phyloP scores from a whole-genome alignment of 345 rosid species.

The Boechera retrofracta region DNA sequence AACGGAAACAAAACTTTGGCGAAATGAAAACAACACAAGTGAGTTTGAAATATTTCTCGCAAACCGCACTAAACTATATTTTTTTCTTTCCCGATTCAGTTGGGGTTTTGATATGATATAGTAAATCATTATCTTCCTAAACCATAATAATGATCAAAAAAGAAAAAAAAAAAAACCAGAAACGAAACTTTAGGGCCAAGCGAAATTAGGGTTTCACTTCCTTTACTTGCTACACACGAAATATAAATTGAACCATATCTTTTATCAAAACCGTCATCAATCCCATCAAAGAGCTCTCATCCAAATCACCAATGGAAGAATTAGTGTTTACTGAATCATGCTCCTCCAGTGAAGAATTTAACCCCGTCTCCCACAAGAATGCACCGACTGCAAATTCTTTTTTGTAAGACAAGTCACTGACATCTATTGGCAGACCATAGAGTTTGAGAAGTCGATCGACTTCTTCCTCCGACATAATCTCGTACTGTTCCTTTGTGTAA shows the following conservation, averaged over 20 bases:
- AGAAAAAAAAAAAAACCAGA: background rate
- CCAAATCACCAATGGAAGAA: background rate
- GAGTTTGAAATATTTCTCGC: background rate
- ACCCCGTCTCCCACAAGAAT: conserved; percentile 54
- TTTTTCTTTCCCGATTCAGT: background rate
- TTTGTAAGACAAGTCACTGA: conserved; percentile 51
- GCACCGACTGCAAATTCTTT: conserved; percentile 62
- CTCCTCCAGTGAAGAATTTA: background rate
- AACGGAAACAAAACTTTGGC: too few species aligned
- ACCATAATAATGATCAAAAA: background rate
- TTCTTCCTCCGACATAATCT: conserved; percentile 64
- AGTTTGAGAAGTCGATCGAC: conserved; percentile 59
- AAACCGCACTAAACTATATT: background rate
- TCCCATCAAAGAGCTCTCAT: background rate
- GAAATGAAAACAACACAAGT: too few species aligned
- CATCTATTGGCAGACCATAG: conserved; percentile 50
- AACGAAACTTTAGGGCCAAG: background rate
- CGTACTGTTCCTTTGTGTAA: conserved; percentile 57
- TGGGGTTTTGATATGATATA: background rate
- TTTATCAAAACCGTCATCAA: background rate
- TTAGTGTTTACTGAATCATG: conserved; percentile 15
- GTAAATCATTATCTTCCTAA: background rate
- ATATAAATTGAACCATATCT: conserved; percentile 5
- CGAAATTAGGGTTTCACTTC: background rate
- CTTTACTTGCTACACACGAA: conserved; percentile 12